Evolutionary conservation across 805 yeast species (phyloP), one percentile per base, ranked within the genome.

Genomic region (Saccharomycopsis synnaedendra): DNA sequence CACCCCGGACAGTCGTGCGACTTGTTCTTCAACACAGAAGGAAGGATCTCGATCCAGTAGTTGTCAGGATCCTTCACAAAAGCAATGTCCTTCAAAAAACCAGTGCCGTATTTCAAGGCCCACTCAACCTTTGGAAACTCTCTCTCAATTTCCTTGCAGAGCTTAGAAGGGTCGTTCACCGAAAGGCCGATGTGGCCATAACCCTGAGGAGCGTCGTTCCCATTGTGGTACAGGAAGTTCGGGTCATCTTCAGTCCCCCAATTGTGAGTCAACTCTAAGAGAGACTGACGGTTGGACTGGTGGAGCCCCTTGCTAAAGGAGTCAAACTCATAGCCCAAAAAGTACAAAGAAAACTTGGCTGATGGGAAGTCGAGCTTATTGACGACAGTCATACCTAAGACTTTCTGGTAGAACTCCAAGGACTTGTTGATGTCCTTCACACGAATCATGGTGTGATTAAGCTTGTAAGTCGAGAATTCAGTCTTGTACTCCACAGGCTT

Each of bases 391-490:
- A 93, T 76, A 28, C 97, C 97, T 44, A 93, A 70, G 10, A 78
- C 79, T 41, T 82, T 78, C 48, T 72, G 71, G 69, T 93, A 93
- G 63, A 93, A 93, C 32, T 75, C 76, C 51, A 93, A 66, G 3
- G 96, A 80, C 53, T 71, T 74, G 42, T 68, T 66, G 7, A 93
- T 87, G 65, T 93, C 97, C 64, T 82, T 86, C 46, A 93, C 84
- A 58, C 98, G 78, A 55, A 90, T 75, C 98, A 93, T 90, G 4
- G 93, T 68, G 65, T 90, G 97, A 67, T 90, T 89, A 64, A 90
- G 75, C 53, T 73, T 69, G 60, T 74, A 72, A 11, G 71, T 64
- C 53, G 44, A 50, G 6, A 52, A 42, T 32, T 70, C 68, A 27
- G 80, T 65, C 31, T 55, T 61, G 32, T 58, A 68, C 29, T 68